Conservation (phyloP, 805 yeast species). For the Metschnikowia dekortorum region DNA sequence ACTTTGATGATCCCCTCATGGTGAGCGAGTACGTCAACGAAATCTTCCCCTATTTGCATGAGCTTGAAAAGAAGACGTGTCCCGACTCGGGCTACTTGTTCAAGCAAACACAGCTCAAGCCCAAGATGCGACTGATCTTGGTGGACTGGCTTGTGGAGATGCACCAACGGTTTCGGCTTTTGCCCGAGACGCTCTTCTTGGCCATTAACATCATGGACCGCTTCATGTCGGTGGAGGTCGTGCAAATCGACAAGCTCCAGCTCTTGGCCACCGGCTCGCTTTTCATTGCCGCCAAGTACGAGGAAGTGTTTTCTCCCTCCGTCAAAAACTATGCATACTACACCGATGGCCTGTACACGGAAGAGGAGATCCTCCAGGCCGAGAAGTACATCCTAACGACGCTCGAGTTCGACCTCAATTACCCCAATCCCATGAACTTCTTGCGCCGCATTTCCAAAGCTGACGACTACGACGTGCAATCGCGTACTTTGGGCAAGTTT, state of each 20-base stretch:
- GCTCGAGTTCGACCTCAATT: constrained; percentile 69
- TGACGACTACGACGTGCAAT: constrained; percentile 79
- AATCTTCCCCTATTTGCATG: constrained; percentile 75
- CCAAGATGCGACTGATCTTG: constrained; percentile 77
- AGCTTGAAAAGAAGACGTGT: constrained; percentile 65
- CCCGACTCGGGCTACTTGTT: constrained; percentile 67
- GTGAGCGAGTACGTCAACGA: constrained; percentile 89
- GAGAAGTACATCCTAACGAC: constrained; percentile 74
- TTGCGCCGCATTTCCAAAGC: constrained; percentile 85
- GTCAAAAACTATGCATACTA: constrained; percentile 81
- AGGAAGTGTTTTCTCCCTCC: constrained; percentile 86
- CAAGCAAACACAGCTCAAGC: constrained; percentile 64
- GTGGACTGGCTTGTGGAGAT: constrained; percentile 95
- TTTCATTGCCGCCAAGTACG: constrained; percentile 89
- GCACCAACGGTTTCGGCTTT: constrained; percentile 73
- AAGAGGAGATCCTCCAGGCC: constrained; percentile 75
- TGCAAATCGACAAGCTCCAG: constrained; percentile 76
- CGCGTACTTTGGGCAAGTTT: constrained; percentile 83
- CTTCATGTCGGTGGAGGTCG: constrained; percentile 69
- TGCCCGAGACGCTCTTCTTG: constrained; percentile 80
- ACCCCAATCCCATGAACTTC: constrained; percentile 89
- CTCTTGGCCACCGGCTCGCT: constrained; percentile 80
- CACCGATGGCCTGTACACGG: constrained; percentile 80
- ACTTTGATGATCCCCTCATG: constrained; percentile 72
- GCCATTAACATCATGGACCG: constrained; percentile 87